Conservation (phyloP, 805 yeast genomes). For the Kockiozyma suomiensis region DNA sequence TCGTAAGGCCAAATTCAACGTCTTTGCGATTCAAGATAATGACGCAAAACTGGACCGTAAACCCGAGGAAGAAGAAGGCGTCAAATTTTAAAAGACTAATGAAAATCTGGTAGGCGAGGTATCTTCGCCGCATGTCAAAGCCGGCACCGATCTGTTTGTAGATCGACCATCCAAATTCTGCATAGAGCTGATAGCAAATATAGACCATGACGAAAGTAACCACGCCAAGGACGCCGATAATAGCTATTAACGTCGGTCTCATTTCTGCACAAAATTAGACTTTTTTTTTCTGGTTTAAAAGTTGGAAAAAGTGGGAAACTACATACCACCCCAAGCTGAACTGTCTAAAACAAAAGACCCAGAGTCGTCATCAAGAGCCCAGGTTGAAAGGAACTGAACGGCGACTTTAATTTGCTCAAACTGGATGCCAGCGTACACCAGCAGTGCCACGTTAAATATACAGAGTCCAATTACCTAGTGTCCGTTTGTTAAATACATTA, state of each 20-base stretch:
- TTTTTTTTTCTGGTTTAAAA: too few relatives aligned
- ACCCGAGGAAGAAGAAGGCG: constrained; percentile 54
- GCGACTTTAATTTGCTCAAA: constrained; percentile 46
- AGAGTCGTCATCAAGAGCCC: constrained; percentile 20
- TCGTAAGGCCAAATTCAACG: constrained; percentile 51
- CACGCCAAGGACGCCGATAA: constrained; percentile 48
- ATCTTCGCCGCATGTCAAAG: constrained; percentile 46
- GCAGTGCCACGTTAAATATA: constrained; percentile 48
- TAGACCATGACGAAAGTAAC: constrained; percentile 43
- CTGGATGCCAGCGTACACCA: constrained; percentile 53
- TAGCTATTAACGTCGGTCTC: constrained; percentile 48
- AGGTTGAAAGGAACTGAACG: constrained; percentile 33
- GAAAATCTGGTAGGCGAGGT: constrained; percentile 48
- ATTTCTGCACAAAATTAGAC: constrained; percentile 14
- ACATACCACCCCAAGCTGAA: constrained; percentile 28
- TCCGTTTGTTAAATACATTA: neutral
- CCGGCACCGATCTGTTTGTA: constrained; percentile 55
- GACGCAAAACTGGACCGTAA: constrained; percentile 53
- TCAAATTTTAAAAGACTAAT: constrained; percentile 47
- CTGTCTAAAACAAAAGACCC: constrained; percentile 15
- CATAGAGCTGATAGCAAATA: constrained; percentile 44
- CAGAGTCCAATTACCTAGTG: constrained; percentile 43
- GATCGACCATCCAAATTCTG: constrained; percentile 52
- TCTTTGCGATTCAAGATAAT: constrained; percentile 48
- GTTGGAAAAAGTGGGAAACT: neutral